Evolutionary conservation across 2,329 filamentous ascomycete species (phyloP), one percentile per base, ranked within the genome.

Genomic region (Fusarium sp.): DNA sequence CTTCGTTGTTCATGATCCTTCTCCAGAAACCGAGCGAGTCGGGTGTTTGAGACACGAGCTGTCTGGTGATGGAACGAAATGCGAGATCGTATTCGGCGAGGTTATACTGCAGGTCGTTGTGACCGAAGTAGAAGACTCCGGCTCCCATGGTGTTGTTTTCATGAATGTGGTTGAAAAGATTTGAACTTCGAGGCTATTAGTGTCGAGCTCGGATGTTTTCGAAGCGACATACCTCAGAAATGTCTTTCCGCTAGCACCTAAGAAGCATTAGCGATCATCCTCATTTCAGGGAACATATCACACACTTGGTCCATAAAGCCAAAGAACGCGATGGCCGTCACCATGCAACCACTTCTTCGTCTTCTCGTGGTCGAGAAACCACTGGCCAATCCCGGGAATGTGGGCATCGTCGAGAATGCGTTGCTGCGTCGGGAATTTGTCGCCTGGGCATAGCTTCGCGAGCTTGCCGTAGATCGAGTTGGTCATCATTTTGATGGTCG

Each of bases 241-340:
- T 3, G 47, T 68, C 9, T 67, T 68, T 5, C 65, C 65, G 2
- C 30, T 58, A 2, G 57, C 51, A 14, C 42, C 64, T 67, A 6
- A 3, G 20, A 1, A 0, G 1, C 9, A 6, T 67, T 13, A 67
- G 62, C 3, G 4, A 32, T 20, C 20, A 20, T 20, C 20, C 20
- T 20, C 20, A 20, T 20, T 20, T 20, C 20, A 20, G 20, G 20
- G 3, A 20, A 20, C 20, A 20, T 20, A 24, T 8, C 0, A 30
- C 56, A 0, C 11, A 67, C 58, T 44, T 16, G 22, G 57, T 13
- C 65, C 65, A 25, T 46, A 10, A 4, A 64, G 25, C 64, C 65
- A 67, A 24, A 67, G 22, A 6, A 68, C 8, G 0, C 12, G 25
- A 4, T 8, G 0, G 3, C 7, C 7, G 1, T 11, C n/a, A 1